Evolutionary conservation across 768 basidiomycete genomes (phyloP), one percentile per base, ranked within the genome.

Genomic region (Macrolepiota dolichaula): DNA sequence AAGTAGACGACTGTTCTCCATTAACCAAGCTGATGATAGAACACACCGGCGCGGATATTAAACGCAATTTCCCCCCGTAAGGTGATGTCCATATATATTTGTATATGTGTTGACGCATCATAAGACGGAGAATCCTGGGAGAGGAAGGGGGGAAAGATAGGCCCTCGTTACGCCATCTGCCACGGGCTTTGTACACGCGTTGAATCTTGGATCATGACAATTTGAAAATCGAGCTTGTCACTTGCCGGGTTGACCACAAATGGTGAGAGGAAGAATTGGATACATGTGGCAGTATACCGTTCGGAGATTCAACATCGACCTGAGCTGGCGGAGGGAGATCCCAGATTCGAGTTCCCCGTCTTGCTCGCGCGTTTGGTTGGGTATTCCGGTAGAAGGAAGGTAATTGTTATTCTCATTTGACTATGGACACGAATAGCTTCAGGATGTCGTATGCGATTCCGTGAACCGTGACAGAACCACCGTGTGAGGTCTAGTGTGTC

Each of bases 1-100:
- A 47, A 32, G 59, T 60, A 47, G 32, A 36, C 46, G 52, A 35
- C 35, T 52, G n/a, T 60, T 54, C 52, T 36, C 58, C 40, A 46
- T 60, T 47, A 38, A 53, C 40, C 59, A 60, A 60, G 19, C 42
- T 60, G 12, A 42, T 27, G 17, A 54, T 54, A 60, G 59, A 53
- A 53, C 52, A 49, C 27, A 32, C 52, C 42, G 17, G 42, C 52
- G 44, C 59, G 59, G 59, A 60, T 60, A 60, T 60, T 60, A 60
- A 60, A 54, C 19, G 35, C 42, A 37, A 36, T 54, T 35, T 37
- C 44, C 59, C 44, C 59, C 51, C 37, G 52, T 50, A 54, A 60
- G 59, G 44, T 60, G 36, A 35, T 37, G 52, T 47, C 52, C 59
- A 54, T 54, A 54, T 25, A 38, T 53, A 22, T 51, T 59, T 60